Evolutionary conservation across 1,284 basidiomycete species (phyloP), one percentile per base, ranked within the genome.

Genomic region (Ceratobasidium sp.): DNA sequence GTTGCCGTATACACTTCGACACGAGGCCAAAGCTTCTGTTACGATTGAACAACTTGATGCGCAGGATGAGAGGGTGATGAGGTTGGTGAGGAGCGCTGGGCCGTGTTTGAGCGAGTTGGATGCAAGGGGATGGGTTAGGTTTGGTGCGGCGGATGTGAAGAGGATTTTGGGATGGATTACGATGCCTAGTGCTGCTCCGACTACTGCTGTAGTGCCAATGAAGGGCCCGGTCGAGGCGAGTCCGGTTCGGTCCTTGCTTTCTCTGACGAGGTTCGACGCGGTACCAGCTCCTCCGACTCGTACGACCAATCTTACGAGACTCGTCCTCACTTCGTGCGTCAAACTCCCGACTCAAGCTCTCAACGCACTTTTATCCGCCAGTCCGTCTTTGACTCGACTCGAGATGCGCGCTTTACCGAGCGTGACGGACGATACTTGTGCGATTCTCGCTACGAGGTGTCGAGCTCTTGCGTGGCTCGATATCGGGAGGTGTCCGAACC

Each of bases 281-380:
- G 13, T 69, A n/a, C 48, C 54, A 42, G 17, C 61, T 46, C 74
- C 68, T 17, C 46, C 79, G 6, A 78, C 80, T 15, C 87, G 75
- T 82, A 87, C 77, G 1, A 80, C 80, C 81, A 94, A 91, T 80
- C 87, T 95, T 73, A 93, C 91, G n/a, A n/a, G n/a, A n/a, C n/a
- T n/a, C n/a, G n/a, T n/a, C n/a, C n/a, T n/a, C n/a, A n/a, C 90
- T 82, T 94, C 95, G 40, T 97, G 95, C 84, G 86, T 87, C 1
- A 83, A 86, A 9, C 82, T 98, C 68, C 90, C 90, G 0, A 90
- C 91, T 0, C 86, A 86, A 3, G 90, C 93, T 2, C 86, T 98
- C 23, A 90, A 93, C 81, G 85, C 90, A 74, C 88, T 98, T 40
- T 87, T 98, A 62, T 84, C 89, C n/a, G 88, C 88, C 42, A 93